phyloP scores from a whole-genome alignment of 345 rosid genomes.

The Noccaea caerulescens region DNA sequence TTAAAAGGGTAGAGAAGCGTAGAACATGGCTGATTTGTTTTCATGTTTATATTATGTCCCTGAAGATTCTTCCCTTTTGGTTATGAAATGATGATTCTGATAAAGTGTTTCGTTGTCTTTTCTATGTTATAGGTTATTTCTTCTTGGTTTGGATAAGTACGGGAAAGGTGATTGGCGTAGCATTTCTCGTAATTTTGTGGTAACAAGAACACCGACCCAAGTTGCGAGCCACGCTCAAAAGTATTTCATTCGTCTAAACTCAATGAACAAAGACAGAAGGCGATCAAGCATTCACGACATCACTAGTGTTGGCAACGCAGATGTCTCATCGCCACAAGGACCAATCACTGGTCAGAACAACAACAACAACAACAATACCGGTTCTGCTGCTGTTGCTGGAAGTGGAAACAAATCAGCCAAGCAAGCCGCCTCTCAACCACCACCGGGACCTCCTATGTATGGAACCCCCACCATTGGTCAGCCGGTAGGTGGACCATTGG shows the following conservation, averaged over 20 bases:
- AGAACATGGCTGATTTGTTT: neutral
- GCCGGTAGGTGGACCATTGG: slow-evolving; percentile 78
- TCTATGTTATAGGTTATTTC: slow-evolving; percentile 72
- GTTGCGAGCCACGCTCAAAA: slow-evolving; percentile 99
- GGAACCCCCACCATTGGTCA: slow-evolving; percentile 80
- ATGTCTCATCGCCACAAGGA: slow-evolving; percentile 67
- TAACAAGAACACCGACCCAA: slow-evolving; percentile 95
- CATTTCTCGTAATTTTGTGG: slow-evolving; percentile 92
- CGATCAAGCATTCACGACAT: slow-evolving; percentile 96
- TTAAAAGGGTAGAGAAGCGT: slow-evolving; percentile 12
- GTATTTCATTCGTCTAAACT: slow-evolving; percentile 88
- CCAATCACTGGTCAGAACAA: slow-evolving; percentile 88
- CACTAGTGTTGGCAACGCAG: slow-evolving; percentile 80
- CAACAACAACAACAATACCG: slow-evolving; percentile 12
- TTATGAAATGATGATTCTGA: slow-evolving; percentile 23
- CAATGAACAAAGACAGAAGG: slow-evolving; percentile 93
- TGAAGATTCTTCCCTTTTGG: neutral
- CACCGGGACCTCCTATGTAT: slow-evolving; percentile 58
- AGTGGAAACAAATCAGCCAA: slow-evolving; percentile 58
- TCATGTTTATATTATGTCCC: slow-evolving; percentile 3
- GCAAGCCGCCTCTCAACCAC: slow-evolving; percentile 59
- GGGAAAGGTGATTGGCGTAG: slow-evolving; percentile 99
- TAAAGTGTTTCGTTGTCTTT: slow-evolving; percentile 22
- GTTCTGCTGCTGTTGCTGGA: slow-evolving; percentile 52
- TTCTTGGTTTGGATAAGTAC: slow-evolving; percentile 92